Base-by-base conservation (phyloP, 2,329 filamentous ascomycete species). In the Dothidotthia symphoricarpi region DNA sequence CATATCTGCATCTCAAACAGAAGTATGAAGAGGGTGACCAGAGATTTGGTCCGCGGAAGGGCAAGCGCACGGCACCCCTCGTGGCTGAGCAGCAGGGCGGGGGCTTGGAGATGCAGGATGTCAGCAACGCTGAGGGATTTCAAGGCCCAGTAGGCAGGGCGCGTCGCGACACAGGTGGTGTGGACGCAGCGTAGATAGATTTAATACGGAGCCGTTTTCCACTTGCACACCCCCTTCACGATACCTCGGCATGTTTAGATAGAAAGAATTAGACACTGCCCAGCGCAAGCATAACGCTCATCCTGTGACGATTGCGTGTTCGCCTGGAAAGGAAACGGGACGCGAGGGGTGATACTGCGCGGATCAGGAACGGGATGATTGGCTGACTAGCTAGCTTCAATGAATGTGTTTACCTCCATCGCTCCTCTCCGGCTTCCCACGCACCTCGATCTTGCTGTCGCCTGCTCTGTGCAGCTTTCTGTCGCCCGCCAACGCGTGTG, bases 1-100 rank as follows among this genome's bases (percentile, higher is more conserved):
- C 86, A 0, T 97, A 96, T 65, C 81, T 96, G 60, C 79, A 80
- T 45, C 95, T 97, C 74, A 96, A 95, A 71, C 72, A 72, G 28
- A 71, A 73, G 36, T 91, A 93, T 55, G 72, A 81, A 47, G 76
- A 83, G 45, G 93, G 93, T 6, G 93, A 97, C 64, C 87, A 95
- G 69, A 80, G 93, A 16, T 81, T 96, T 44, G 86, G 84, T 6
- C 68, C 72, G 36, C 72, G 75, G 46, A 78, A 73, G 59, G 73
- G 73, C 43, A 77, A 76, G 52, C 70, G 73, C 47, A 67, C 60
- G 12, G 69, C 72, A 16, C 72, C 71, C 35, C 59, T 76, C 51
- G 57, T 9, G 19, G 68, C 76, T 55, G 72, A 75, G 57, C 62
- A 76, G 63, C 71, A 80, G 64, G 67, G 74, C 55, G 70, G 73